Percentiles rank a stretch among this genome's conserved stretches.
Conservation (phyloP, 176 grass and related monocot genomes). For the Areca catechu region DNA sequence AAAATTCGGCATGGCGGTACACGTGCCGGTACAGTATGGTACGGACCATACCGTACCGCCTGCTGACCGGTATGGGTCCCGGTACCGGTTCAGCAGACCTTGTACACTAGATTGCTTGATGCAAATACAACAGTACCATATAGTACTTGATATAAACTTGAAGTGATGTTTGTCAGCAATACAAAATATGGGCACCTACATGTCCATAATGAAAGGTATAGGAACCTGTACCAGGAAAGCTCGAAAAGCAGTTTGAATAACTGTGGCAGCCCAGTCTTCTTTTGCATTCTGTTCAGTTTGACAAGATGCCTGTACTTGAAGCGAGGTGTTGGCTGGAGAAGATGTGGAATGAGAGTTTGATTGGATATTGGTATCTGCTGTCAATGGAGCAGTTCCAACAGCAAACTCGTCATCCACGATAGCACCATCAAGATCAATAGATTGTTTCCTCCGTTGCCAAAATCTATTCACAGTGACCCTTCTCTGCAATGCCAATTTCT, state of each 20-base stretch:
- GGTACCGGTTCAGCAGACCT: too few relatives aligned
- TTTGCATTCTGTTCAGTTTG: slow-evolving; percentile 39
- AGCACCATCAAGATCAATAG: slow-evolving; percentile 14
- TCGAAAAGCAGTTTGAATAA: slow-evolving; percentile 86
- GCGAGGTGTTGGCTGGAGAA: slow-evolving; percentile 9
- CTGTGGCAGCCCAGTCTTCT: slow-evolving; percentile 61
- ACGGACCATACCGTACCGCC: too few relatives aligned
- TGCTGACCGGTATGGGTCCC: too few relatives aligned
- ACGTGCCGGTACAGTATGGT: too few relatives aligned
- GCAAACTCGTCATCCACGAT: slow-evolving; percentile 24
- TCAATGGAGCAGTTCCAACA: slow-evolving; percentile 26
- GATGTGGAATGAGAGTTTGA: slow-evolving; percentile 30
- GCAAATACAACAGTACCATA: too few relatives aligned
- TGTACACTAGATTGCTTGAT: too few relatives aligned
- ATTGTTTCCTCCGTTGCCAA: slow-evolving; percentile 26
- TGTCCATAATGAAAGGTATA: too few relatives aligned
- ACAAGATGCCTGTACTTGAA: slow-evolving; percentile 18
- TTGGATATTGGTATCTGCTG: slow-evolving; percentile 15
- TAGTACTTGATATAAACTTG: too few relatives aligned
- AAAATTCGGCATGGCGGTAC: too few relatives aligned
- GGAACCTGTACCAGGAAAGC: slow-evolving; percentile 8
- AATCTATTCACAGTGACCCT: background rate
- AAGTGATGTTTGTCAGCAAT: too few relatives aligned
- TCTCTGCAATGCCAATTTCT: background rate
- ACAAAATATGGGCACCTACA: too few relatives aligned